These are phyloP conservation scores for Pyrenopolyporus hunteri DNA, from an alignment of 495 filamentous ascomycete species.

Conservation along the genomic window DNA sequence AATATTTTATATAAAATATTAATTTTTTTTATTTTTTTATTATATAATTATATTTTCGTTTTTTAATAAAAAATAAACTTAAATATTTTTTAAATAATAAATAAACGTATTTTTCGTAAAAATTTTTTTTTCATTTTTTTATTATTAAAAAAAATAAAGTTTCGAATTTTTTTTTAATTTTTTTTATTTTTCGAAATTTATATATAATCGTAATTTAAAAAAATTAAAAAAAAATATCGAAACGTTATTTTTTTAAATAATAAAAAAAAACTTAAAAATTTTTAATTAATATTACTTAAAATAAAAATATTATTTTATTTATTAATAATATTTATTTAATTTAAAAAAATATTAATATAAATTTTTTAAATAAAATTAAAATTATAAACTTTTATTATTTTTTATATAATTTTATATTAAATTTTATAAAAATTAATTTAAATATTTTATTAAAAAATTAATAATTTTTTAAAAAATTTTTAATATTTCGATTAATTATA, in stretches of 20 bases:
- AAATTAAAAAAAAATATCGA: slow-evolving; percentile 1
- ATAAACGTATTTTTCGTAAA: background rate
- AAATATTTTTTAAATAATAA: background rate
- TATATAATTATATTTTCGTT: background rate
- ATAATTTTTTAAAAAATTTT: background rate
- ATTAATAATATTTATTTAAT: background rate
- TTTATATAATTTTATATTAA: background rate
- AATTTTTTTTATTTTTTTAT: background rate
- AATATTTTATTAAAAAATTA: background rate
- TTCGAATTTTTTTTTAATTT: background rate
- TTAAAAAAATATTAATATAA: background rate
- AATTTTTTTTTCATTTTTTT: background rate
- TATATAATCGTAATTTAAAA: background rate
- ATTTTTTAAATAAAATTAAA: background rate
- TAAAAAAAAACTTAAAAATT: background rate
- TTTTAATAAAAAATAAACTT: background rate
- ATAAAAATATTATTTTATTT: background rate
- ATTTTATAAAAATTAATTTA: background rate
- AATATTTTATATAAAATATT: background rate
- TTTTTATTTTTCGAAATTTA: background rate
- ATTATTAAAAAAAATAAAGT: background rate
- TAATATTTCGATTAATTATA: background rate
- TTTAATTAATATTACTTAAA: background rate
- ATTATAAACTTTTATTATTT: background rate
- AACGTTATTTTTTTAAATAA: background rate